A percentile compares a stretch with the other conserved stretches of the same genome.
Conservation (phyloP, 2,329 filamentous ascomycete genomes). For the Stromatinia cepivora region DNA sequence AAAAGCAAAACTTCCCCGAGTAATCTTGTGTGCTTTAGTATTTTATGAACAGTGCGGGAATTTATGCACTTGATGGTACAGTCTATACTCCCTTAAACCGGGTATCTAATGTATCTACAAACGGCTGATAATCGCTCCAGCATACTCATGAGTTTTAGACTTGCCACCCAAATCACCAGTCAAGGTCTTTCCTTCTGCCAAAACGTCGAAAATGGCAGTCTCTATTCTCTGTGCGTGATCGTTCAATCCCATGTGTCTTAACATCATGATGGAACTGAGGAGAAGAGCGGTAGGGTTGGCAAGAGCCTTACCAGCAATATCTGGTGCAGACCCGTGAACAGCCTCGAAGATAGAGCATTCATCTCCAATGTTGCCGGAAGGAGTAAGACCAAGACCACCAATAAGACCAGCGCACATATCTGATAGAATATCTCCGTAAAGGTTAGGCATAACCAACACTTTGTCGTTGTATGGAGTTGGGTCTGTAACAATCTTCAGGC, state of each 20-base stretch:
- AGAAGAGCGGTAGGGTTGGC: slow-evolving; percentile 97
- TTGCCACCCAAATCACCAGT: slow-evolving; percentile 96
- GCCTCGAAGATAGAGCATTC: slow-evolving; percentile 99
- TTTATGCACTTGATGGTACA: slow-evolving; percentile 35
- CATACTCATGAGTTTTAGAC: slow-evolving; percentile 94
- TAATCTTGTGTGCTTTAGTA: slow-evolving; percentile 33
- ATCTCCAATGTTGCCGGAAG: slow-evolving; percentile 97
- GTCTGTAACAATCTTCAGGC: slow-evolving; percentile 97
- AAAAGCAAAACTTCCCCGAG: background rate
- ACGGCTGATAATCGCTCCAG: slow-evolving; percentile 76
- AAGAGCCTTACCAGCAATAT: slow-evolving; percentile 93
- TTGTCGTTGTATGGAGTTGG: slow-evolving; percentile 98
- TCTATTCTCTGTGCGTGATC: slow-evolving; percentile 86
- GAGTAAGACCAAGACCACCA: slow-evolving; percentile 93
- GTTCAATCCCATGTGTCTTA: slow-evolving; percentile 93
- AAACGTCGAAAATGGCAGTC: slow-evolving; percentile 90
- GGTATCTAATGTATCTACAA: slow-evolving; percentile 41
- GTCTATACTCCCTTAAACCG: slow-evolving; percentile 34
- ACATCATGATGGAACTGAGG: slow-evolving; percentile 98
- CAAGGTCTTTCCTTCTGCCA: slow-evolving; percentile 93
- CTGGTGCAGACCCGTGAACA: slow-evolving; percentile 94
- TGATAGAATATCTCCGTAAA: slow-evolving; percentile 98
- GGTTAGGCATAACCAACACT: slow-evolving; percentile 96
- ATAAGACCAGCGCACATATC: slow-evolving; percentile 99
- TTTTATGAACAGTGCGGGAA: slow-evolving; percentile 19